These are phyloP conservation scores for Fusarium buxicola DNA, from an alignment of 2,329 filamentous ascomycete genomes.

Conservation along the genomic window DNA sequence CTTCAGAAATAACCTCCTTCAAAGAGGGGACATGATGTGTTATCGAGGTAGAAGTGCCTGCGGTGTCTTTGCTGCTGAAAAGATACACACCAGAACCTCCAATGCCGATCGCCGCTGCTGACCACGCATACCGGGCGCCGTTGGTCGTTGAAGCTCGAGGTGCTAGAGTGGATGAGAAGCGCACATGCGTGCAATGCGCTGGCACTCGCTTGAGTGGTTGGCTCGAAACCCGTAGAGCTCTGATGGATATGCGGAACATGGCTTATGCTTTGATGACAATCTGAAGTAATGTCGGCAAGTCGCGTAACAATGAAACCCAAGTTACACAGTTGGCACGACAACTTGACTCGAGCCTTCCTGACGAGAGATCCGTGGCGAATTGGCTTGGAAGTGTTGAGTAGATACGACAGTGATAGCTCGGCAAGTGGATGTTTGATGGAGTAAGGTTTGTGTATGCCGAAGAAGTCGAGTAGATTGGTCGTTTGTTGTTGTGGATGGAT, in stretches of 20 bases:
- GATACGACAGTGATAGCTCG: background rate
- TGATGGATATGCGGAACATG: constrained; percentile 29
- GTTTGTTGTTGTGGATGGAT: background rate
- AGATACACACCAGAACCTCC: constrained; percentile 27
- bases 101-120: constrained; percentile 12
- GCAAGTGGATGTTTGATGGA: background rate
- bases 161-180: constrained; percentile 31
- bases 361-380: background rate
- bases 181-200: background rate
- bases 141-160: background rate
- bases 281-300: background rate
- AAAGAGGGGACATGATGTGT: constrained; percentile 19
- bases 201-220: constrained; percentile 12
- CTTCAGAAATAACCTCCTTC: constrained; percentile 29
- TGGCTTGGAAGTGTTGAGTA: too few relatives aligned
- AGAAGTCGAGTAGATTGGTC: background rate
- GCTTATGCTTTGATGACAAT: background rate
- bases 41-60: background rate
- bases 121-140: constrained; percentile 13
- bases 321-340: constrained; percentile 14
- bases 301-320: background rate
- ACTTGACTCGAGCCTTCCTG: background rate
- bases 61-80: constrained; percentile 2
- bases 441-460: background rate
- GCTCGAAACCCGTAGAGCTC: background rate